These are phyloP conservation scores for Gossypium gossypioides DNA, from an alignment of 441 rosid species.

Conservation along the genomic window DNA sequence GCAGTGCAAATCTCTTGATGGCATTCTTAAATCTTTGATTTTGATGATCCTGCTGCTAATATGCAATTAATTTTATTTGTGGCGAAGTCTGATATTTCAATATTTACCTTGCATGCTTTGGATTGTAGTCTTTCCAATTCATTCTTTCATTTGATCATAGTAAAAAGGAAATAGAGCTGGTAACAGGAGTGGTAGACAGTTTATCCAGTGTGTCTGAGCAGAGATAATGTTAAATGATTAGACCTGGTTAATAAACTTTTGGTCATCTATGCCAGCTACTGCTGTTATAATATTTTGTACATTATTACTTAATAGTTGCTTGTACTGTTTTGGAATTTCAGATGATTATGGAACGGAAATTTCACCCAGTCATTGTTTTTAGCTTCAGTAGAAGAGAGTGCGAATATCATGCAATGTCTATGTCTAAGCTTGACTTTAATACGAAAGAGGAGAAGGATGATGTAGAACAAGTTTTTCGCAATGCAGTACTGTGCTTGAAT, in stretches of 20 bases:
- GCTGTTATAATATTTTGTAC: neutral
- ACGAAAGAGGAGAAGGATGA: conserved; percentile 67
- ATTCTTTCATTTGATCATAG: neutral
- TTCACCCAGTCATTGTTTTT: conserved; percentile 92
- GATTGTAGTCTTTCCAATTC: neutral
- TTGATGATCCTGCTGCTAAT: conserved; percentile 1
- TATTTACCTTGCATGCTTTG: neutral
- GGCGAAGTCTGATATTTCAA: neutral
- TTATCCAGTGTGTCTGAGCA: neutral
- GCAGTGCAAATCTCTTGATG: neutral
- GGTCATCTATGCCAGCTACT: neutral
- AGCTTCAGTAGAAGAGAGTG: conserved; percentile 99
- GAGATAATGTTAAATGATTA: neutral
- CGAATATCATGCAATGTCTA: conserved; percentile 93
- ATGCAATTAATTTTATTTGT: neutral
- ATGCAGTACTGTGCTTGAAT: conserved; percentile 77
- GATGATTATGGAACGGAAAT: conserved; percentile 94
- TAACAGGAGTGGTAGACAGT: neutral
- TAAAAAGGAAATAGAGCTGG: neutral
- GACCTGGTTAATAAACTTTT: neutral
- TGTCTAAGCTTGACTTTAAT: conserved; percentile 96
- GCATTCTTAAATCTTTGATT: neutral
- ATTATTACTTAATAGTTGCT: neutral
- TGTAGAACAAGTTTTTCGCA: conserved; percentile 72
- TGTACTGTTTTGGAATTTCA: conserved; percentile 24